Conservation (phyloP, 2,329 filamentous ascomycete genomes). For the Cladosporium sp. region DNA sequence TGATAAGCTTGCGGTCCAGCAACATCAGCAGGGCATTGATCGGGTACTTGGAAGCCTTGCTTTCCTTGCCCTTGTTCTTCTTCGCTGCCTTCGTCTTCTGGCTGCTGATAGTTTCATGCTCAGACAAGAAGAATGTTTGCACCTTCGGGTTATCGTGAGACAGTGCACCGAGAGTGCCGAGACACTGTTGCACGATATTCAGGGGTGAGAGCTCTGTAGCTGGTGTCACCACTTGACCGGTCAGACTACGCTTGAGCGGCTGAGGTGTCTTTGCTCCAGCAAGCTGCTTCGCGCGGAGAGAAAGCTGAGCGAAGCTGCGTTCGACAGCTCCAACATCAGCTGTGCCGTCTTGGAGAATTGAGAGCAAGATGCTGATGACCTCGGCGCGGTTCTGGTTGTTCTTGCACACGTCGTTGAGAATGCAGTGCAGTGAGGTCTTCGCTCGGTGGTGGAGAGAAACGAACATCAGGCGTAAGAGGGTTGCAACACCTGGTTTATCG, state of each 20-base stretch:
- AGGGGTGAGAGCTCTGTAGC: constrained; percentile 87
- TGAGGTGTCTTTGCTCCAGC: constrained; percentile 70
- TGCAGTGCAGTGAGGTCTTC: constrained; percentile 75
- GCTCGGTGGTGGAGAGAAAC: constrained; percentile 87
- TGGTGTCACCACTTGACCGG: constrained; percentile 46
- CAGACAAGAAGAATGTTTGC: constrained; percentile 85
- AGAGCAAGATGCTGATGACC: constrained; percentile 85
- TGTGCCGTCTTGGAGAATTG: constrained; percentile 93
- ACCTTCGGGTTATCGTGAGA: constrained; percentile 82
- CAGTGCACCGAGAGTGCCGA: constrained; percentile 78
- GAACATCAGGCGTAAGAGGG: constrained; percentile 97
- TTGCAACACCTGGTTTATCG: constrained; percentile 91
- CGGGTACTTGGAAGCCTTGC: constrained; percentile 78
- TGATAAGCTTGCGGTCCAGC: constrained; percentile 88
- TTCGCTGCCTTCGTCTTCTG: constrained; percentile 63
- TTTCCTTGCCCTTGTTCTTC: constrained; percentile 86
- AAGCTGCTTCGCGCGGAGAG: constrained; percentile 76
- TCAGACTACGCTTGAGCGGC: constrained; percentile 68
- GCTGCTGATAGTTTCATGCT: constrained; percentile 69
- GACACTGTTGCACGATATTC: constrained; percentile 91
- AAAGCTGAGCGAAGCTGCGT: constrained; percentile 89
- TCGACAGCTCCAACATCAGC: constrained; percentile 90
- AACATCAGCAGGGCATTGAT: constrained; percentile 86
- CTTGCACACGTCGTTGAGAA: constrained; percentile 87
- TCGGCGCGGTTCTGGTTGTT: constrained; percentile 95